phyloP scores from a whole-genome alignment of 1,284 basidiomycete species.

The Cryptococcus sp. region DNA sequence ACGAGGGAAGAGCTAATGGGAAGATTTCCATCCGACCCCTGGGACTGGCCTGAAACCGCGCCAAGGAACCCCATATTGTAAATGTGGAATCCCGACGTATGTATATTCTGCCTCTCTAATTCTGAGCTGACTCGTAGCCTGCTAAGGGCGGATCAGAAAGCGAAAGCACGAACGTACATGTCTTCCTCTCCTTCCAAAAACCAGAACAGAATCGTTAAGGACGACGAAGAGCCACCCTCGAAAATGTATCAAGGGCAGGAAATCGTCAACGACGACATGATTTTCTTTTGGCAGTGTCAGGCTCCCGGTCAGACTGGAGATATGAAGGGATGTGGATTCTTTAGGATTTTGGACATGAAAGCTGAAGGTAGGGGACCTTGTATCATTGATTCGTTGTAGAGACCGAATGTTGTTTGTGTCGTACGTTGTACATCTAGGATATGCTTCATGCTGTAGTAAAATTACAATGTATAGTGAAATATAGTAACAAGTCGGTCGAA shows the following conservation, averaged over 20 bases:
- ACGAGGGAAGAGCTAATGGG: constrained; percentile 42
- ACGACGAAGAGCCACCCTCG: no score
- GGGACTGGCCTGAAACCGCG: constrained; percentile 23
- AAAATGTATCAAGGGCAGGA: background rate
- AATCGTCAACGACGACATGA: constrained; percentile 44
- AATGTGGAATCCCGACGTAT: constrained; percentile 68
- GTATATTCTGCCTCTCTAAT: constrained; percentile 19
- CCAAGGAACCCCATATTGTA: constrained; percentile 56
- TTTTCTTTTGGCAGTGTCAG: constrained; percentile 85
- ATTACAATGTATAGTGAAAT: background rate
- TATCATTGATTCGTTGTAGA: constrained; percentile 16
- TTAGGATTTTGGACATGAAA: constrained; percentile 71
- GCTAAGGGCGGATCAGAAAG: constrained; percentile 49
- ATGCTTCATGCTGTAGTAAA: background rate
- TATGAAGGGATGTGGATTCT: constrained; percentile 76
- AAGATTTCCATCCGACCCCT: constrained; percentile 66
- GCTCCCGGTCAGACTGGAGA: constrained; percentile 70
- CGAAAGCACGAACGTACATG: constrained; percentile 29
- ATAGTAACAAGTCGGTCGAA: background rate
- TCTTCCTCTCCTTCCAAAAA: background rate
- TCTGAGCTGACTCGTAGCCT: constrained; percentile 21
- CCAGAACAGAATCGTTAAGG: background rate
- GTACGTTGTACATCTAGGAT: background rate
- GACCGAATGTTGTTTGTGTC: background rate
- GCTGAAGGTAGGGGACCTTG: constrained; percentile 60